Conservation (phyloP, 371 early-diverging fungal genomes). For the Caulochytrium protostelioides region DNA sequence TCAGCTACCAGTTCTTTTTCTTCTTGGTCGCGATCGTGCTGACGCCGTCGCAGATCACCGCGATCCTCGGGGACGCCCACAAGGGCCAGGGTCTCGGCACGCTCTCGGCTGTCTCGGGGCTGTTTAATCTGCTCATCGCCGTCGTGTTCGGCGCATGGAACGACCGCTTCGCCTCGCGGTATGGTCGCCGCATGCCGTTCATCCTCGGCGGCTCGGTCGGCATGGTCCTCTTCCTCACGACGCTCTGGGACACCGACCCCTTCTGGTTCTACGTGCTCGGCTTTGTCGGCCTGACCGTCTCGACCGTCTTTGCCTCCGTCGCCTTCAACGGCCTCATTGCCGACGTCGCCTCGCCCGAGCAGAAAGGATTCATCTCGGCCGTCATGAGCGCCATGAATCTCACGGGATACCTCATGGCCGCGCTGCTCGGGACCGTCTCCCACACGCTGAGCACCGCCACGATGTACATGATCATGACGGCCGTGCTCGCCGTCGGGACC, state of each 20-base stretch:
- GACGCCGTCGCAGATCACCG: conserved; percentile 11
- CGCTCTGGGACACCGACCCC: conserved; percentile 5
- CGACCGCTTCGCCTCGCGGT: conserved; percentile 10
- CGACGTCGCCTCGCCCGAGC: conserved; percentile 9
- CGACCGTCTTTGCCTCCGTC: conserved; percentile 9
- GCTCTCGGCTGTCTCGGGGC: conserved; percentile 10
- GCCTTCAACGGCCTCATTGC: conserved; percentile 18
- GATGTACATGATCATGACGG: conserved; percentile 8
- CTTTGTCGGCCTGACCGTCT: conserved; percentile 7
- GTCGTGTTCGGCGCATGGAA: conserved; percentile 14
- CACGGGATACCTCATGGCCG: conserved; percentile 13
- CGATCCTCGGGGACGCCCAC: conserved; percentile 7
- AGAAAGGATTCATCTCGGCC: conserved; percentile 12
- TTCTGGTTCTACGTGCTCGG: conserved; percentile 9
- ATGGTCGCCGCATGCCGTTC: conserved; percentile 10
- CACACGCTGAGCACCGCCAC: conserved; percentile 4
- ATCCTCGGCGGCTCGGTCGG: conserved; percentile 10
- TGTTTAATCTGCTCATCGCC: conserved; percentile 9
- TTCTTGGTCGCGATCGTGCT: conserved; percentile 13
- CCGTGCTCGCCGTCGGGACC: conserved; percentile 1
- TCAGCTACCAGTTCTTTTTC: background rate
- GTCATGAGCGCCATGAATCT: conserved; percentile 16
- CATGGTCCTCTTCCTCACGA: conserved; percentile 7
- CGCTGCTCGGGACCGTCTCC: conserved; percentile 9
- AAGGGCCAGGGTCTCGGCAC: conserved; percentile 8